A percentile compares a stretch with the other conserved stretches of the same genome.
phyloP scores from a whole-genome alignment of 2,329 filamentous ascomycete species.

The Raffaelea albimanens region DNA sequence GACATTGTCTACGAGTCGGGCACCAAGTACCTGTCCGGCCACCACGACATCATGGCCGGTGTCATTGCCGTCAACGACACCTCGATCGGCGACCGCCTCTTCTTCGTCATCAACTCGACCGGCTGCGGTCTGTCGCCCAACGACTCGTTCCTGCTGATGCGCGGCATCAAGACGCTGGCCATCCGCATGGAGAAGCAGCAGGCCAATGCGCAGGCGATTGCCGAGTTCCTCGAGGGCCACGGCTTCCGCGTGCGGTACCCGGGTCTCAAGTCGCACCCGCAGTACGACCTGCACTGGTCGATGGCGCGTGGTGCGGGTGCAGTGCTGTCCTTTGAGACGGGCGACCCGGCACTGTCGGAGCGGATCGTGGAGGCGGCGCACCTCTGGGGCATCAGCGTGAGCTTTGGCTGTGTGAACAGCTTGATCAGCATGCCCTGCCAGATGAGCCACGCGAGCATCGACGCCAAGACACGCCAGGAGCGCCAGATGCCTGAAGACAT shows the following conservation, averaged over 20 bases:
- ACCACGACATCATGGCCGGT: constrained; percentile 98
- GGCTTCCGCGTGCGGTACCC: constrained; percentile 96
- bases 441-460: constrained; percentile 98
- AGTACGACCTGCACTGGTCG: constrained; percentile 92
- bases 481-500: constrained; percentile 94
- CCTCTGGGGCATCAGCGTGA: constrained; percentile 91
- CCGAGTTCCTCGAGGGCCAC: constrained; percentile 79
- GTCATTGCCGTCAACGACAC: constrained; percentile 86
- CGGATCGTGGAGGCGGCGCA: constrained; percentile 88
- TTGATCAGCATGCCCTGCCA: constrained; percentile 99
- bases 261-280: constrained; percentile 85
- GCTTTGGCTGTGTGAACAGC: constrained; percentile 96
- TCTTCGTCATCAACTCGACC: constrained; percentile 93
- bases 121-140: constrained; percentile 92
- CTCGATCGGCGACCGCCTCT: constrained; percentile 76
- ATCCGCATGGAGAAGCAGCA: constrained; percentile 99
- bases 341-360: constrained; percentile 72
- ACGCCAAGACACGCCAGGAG: constrained; percentile 83
- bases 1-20: constrained; percentile 97
- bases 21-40: constrained; percentile 94
- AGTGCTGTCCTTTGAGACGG: constrained; percentile 92
- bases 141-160: constrained; percentile 90
- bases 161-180: constrained; percentile 90
- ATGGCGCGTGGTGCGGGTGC: constrained; percentile 92
- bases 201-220: constrained; percentile 80